phyloP scores from a whole-genome alignment of 1,284 basidiomycete species.

The Entoloma clypeatum region DNA sequence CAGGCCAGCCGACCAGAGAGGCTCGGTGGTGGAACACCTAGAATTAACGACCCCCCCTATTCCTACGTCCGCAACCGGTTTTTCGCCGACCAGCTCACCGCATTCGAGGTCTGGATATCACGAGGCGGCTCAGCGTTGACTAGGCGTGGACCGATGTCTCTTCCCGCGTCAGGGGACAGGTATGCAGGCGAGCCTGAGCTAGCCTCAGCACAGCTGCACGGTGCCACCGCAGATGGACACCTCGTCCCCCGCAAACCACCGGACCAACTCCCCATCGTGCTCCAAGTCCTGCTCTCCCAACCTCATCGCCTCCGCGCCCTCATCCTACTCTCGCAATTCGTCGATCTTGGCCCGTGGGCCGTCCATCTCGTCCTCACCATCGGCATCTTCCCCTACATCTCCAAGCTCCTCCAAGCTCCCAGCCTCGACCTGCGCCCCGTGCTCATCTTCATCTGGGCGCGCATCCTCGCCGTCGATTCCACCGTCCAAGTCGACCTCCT shows the following conservation, averaged over 20 bases:
- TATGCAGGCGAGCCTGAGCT: conserved; percentile 21
- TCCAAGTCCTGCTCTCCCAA: conserved; percentile 95
- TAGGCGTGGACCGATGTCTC: conserved; percentile 67
- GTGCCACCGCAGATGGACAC: conserved; percentile 37
- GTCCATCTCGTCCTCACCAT: conserved; percentile 97
- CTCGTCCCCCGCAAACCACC: conserved; percentile 86
- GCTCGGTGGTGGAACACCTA: conserved; percentile 21
- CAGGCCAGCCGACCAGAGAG: conserved; percentile 28
- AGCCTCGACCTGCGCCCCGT: conserved; percentile 94
- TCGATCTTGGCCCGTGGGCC: conserved; percentile 98
- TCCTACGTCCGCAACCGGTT: conserved; percentile 88
- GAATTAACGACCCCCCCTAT: conserved; percentile 44
- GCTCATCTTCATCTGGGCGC: conserved; percentile 99
- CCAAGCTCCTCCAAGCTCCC: conserved; percentile 92
- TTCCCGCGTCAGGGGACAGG: conserved; percentile 45
- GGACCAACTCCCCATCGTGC: conserved; percentile 94
- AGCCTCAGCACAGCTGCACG: no score
- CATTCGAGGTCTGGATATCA: conserved; percentile 98
- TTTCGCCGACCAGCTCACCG: conserved; percentile 95
- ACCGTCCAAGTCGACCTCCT: conserved; percentile 90
- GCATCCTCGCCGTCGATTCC: conserved; percentile 93
- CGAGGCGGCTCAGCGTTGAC: conserved; percentile 83
- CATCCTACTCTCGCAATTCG: conserved; percentile 95
- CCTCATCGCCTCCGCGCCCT: conserved; percentile 94
- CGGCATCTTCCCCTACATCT: conserved; percentile 98